These are phyloP conservation scores for Xanthoconium stramineum DNA, from an alignment of 768 basidiomycete genomes.

Conservation along the genomic window DNA sequence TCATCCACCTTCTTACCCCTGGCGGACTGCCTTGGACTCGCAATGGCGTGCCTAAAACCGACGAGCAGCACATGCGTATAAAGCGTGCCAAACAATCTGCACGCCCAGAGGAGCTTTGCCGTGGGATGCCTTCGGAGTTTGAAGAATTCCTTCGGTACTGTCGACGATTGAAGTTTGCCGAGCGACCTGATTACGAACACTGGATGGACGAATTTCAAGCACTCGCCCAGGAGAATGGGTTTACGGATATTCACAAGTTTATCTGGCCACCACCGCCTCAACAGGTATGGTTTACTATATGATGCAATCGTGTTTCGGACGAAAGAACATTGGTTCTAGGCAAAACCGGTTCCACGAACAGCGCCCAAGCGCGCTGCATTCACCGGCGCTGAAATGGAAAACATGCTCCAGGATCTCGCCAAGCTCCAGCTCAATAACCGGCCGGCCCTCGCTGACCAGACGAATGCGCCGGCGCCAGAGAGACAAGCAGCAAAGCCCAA, in stretches of 20 bases:
- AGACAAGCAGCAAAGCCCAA: constrained; percentile 34
- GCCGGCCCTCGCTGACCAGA: constrained; percentile 49
- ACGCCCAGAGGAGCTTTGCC: constrained; percentile 63
- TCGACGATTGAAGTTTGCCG: constrained; percentile 63
- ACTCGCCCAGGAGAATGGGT: constrained; percentile 61
- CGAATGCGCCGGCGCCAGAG: constrained; percentile 35
- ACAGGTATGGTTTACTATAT: constrained; percentile 23
- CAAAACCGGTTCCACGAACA: constrained; percentile 28
- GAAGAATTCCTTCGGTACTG: constrained; percentile 77
- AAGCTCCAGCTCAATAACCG: constrained; percentile 56
- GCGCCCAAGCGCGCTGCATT: constrained; percentile 18
- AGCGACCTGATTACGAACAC: constrained; percentile 60
- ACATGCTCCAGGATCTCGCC: constrained; percentile 55
- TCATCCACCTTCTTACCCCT: constrained; percentile 77
- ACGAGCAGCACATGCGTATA: constrained; percentile 57
- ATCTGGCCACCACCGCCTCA: constrained; percentile 66
- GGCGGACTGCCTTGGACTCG: constrained; percentile 76
- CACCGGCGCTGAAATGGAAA: constrained; percentile 47
- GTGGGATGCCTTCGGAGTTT: constrained; percentile 65
- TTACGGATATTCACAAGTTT: constrained; percentile 54
- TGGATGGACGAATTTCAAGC: constrained; percentile 67
- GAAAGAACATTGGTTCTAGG: constrained; percentile 14
- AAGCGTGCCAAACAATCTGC: constrained; percentile 63
- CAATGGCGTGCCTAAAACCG: constrained; percentile 73
- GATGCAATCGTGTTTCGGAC: not conserved